phyloP scores from a whole-genome alignment of 768 basidiomycete species.

The Russula sp. region DNA sequence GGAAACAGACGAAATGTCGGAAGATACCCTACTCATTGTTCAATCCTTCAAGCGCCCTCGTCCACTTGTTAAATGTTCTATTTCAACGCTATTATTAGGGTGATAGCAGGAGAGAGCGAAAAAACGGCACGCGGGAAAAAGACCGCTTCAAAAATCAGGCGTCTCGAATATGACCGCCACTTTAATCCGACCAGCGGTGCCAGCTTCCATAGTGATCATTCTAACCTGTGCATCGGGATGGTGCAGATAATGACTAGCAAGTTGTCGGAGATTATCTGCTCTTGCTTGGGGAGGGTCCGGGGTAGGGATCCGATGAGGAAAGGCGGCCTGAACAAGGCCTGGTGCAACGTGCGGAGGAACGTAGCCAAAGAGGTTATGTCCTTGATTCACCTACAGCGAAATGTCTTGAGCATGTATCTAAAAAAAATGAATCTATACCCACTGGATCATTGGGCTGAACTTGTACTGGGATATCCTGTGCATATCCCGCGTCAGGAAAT shows the following conservation, averaged over 20 bases:
- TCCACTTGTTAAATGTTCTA: too few species aligned
- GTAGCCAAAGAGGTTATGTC: background rate
- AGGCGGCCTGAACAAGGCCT: background rate
- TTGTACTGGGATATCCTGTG: background rate
- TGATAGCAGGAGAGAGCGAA: too few species aligned
- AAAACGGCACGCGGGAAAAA: background rate
- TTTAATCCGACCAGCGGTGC: background rate
- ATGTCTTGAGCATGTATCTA: background rate
- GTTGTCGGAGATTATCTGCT: constrained; percentile 1
- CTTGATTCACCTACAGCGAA: background rate
- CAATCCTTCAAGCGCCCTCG: too few species aligned
- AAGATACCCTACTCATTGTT: too few species aligned
- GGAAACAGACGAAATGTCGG: too few species aligned
- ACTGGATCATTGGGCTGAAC: background rate
- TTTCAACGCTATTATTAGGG: too few species aligned
- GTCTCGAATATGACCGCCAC: background rate
- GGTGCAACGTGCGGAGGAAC: background rate
- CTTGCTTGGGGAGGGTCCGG: background rate
- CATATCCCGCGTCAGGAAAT: background rate
- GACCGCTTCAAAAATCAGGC: background rate
- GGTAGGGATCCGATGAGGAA: background rate
- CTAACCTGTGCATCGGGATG: background rate
- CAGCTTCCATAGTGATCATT: constrained; percentile 1
- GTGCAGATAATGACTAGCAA: background rate
- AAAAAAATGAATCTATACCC: background rate